A percentile compares a stretch with the other conserved stretches of the same genome.
Conservation (phyloP, 192 early-diverging fungal species). For the Mortierella antarctica region DNA sequence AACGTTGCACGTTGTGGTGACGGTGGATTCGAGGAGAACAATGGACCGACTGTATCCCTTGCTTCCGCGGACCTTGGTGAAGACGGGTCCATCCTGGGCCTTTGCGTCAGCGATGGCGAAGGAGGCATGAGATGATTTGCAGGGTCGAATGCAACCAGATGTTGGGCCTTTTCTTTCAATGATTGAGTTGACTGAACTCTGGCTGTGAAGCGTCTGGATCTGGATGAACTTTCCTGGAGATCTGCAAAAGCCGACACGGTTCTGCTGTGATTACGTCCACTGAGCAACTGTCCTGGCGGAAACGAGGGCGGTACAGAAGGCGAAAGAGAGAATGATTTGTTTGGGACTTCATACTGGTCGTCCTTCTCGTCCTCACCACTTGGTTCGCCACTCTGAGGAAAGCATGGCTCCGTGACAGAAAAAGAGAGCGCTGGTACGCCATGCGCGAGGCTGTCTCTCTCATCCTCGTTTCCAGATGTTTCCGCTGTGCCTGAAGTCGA, state of each 20-base stretch:
- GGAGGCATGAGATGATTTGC: slow-evolving; percentile 24
- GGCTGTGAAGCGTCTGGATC: not conserved
- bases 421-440: no score
- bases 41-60: slow-evolving; percentile 1
- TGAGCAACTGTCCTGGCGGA: not conserved
- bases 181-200: slow-evolving; percentile 23
- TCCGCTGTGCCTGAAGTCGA: no score
- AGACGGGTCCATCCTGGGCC: not conserved
- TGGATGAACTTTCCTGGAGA: not conserved
- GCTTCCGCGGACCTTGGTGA: not conserved
- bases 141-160: slow-evolving; percentile 2
- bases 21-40: not conserved
- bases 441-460: no score
- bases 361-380: no score
- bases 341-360: no score
- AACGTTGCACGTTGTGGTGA: not conserved
- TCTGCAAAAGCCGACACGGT: slow-evolving; percentile 35
- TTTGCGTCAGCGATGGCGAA: slow-evolving; percentile 11
- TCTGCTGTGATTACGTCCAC: slow-evolving; percentile 13
- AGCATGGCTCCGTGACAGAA: no score
- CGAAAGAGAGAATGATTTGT: not conserved
- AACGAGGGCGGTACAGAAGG: slow-evolving; percentile 5
- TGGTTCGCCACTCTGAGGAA: no score
- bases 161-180: slow-evolving; percentile 3
- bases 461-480: not conserved